phyloP scores from a whole-genome alignment of 2,329 filamentous ascomycete species.

The Phyllosticta citrichinensis region DNA sequence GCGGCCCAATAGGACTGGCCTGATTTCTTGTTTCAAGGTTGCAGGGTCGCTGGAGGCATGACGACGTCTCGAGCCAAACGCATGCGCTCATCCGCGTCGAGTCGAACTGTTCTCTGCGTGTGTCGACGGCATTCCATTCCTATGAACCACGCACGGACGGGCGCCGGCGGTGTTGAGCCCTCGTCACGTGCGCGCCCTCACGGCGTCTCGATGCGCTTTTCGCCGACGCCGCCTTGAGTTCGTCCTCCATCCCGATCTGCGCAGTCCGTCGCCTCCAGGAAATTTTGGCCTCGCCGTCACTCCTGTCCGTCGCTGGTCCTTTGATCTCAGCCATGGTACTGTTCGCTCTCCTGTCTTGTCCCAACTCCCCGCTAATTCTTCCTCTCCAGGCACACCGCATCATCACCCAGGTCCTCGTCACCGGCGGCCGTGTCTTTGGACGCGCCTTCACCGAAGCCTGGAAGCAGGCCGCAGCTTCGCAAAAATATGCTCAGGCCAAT shows the following conservation, averaged over 20 bases:
- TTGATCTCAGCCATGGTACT: neutral
- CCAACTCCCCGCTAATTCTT: constrained; percentile 15
- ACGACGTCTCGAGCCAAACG: neutral
- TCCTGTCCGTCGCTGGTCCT: neutral
- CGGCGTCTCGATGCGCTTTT: constrained; percentile 3
- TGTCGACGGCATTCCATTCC: neutral
- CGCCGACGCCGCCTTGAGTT: constrained; percentile 2
- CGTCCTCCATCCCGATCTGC: neutral
- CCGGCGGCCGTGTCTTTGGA: constrained; percentile 82
- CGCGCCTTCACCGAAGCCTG: constrained; percentile 91
- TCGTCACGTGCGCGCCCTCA: neutral
- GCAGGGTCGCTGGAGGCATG: neutral
- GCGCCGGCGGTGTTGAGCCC: neutral
- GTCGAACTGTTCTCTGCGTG: neutral
- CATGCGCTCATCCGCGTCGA: neutral
- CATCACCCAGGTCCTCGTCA: constrained; percentile 85
- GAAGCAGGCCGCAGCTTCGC: constrained; percentile 83
- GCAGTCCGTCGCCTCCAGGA: constrained; percentile 1
- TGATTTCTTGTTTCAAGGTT: neutral
- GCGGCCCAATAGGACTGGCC: neutral
- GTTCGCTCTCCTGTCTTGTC: neutral
- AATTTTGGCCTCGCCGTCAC: constrained; percentile 8
- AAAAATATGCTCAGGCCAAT: constrained; percentile 67
- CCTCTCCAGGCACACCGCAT: constrained; percentile 73
- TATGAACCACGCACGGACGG: neutral